Evolutionary conservation across 805 yeast species (phyloP), one percentile per base, ranked within the genome.

Genomic region (Suhomyces sp.): DNA sequence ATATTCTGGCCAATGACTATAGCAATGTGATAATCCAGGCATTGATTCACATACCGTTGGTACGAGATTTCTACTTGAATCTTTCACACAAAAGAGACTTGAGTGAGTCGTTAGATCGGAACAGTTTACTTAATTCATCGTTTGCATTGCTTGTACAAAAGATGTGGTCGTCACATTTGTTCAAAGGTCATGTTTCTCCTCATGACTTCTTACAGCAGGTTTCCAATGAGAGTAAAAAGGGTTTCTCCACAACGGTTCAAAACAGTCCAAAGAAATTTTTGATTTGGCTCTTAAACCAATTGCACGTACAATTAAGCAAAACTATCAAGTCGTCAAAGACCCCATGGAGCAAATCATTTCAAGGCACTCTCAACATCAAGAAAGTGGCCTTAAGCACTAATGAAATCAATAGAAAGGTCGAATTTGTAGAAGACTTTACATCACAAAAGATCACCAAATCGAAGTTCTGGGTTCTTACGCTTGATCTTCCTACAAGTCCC

Each of bases 141-240:
- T 53, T 82, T 23, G 65, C 78, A 0, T 41, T 66, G 4, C 51
- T 82, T 14, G 47, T 74, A 0, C 68, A 81, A 39, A 82, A 79
- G 44, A 31, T 83, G 7, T 86, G 91, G 90, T 82, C 81, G 4
- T 60, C 71, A 0, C 59, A 60, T 25, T 63, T 84, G 15, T 79
- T 78, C 54, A 76, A 72, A 44, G 54, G 70, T 3, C 87, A 83
- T 47, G 65, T 83, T 2, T 79, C 91, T 0, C 81, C 87, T 1
- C 83, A 77, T 50, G 87, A 81, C 33, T 57, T 86, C 6, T 51
- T 81, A 28, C 78, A 78, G 39, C 63, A 60, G 40, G 56, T 81
- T 4, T 56, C 72, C 2, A 47, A 58, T 1, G 36, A 52, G n/a
- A 67, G 82, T 1, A 65, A 70, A 28, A 70, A 67, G 34, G 50